Base-by-base conservation (phyloP, 2,329 filamentous ascomycete species). In the Trichophyton schoenleinii region DNA sequence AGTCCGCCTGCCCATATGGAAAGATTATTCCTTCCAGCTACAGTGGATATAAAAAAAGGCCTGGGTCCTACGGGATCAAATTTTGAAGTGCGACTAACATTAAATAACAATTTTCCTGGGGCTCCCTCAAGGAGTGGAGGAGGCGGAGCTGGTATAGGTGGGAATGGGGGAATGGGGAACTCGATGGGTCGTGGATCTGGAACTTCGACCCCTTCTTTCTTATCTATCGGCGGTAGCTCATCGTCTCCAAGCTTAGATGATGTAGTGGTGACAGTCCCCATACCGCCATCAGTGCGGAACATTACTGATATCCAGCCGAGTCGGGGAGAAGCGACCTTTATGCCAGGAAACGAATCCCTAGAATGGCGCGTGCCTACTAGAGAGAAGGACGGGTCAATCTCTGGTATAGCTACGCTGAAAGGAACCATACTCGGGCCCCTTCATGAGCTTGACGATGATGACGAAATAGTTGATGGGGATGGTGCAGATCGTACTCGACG, bases 331-430 rank as follows among this genome's bases (percentile, higher is more conserved):
- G 91, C 90, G 1, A 85, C 82, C 61, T 96, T 91, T 75, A 87
- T 83, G 60, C 84, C 87, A 0, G 85, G 84, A 1, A 89, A 89
- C 58, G 81, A 81, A 55, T 73, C 82, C 1, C 78, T 96, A 7
- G 88, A 95, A 72, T 97, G 92, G 92, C 83, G 85, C 62, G 84
- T 97, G 46, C 83, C 86, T 0, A 82, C 83, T 25, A 91, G 90
- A 74, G 91, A 95, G 61, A 53, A 18, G 18, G 80, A 91, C 1
- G 81, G 83, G 0, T 80, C 82, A 0, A 81, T 87, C 1, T 80
- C 82, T 15, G 82, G 86, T 1, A 84, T 83, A 60, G 90, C 90
- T 60, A 87, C 84, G 0, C 78, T 97, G 46, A 83, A 88, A 58
- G 94, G 90, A 68, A 91, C 88, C 0, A 87, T 95, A 0, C 83